A percentile compares a stretch with the other conserved stretches of the same genome.
Evolutionary conservation across 2,329 filamentous ascomycete species (phyloP).

Genomic region (Trichoderma lentiforme): DNA sequence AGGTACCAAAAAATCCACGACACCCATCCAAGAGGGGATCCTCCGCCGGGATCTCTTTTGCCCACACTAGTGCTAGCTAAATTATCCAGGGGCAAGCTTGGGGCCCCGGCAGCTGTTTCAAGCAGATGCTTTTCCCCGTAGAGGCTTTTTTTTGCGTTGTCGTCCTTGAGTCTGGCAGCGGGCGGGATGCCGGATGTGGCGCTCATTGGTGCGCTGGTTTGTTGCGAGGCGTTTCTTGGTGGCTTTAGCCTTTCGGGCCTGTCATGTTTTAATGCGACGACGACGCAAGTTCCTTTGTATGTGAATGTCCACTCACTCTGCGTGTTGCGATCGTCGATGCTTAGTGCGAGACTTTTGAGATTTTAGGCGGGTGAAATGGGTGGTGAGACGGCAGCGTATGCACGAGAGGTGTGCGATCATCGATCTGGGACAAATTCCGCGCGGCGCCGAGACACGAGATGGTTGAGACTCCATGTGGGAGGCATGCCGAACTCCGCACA

Average conservation of each 20-base stretch:
- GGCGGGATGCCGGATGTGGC: conserved; percentile 13
- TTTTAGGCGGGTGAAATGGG: background rate
- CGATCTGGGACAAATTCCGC: background rate
- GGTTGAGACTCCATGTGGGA: background rate
- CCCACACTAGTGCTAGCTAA: conserved; percentile 7
- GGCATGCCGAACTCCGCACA: background rate
- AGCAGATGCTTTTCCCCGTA: background rate
- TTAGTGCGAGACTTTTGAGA: background rate
- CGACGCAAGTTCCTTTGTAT: background rate
- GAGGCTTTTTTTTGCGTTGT: background rate
- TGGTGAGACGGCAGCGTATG: background rate
- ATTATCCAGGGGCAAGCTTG: conserved; percentile 8
- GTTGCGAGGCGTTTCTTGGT: background rate
- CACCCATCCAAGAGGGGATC: background rate
- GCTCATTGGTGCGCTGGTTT: background rate
- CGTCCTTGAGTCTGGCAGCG: background rate
- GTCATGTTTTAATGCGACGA: background rate
- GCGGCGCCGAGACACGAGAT: background rate
- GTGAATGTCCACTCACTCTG: background rate
- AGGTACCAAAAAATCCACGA: background rate
- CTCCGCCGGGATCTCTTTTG: background rate
- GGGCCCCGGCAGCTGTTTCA: background rate
- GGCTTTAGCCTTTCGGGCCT: conserved; percentile 1
- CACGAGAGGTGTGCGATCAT: background rate
- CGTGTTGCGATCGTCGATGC: background rate